phyloP scores from a whole-genome alignment of 331 rosid genomes.

The Rhamnella rubrinervis region DNA sequence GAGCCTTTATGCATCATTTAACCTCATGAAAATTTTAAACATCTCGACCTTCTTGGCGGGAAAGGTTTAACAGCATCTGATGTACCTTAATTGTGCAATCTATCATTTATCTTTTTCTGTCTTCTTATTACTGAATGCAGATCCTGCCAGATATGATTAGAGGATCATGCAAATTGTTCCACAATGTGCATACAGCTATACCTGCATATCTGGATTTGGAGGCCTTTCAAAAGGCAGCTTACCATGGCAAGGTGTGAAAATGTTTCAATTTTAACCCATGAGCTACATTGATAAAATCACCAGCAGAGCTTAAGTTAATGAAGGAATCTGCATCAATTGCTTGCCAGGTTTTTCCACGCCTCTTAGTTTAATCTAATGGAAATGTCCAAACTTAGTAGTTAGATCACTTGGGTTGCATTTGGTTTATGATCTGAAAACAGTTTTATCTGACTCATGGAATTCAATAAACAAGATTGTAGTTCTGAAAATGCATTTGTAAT shows the following conservation, averaged over 20 bases:
- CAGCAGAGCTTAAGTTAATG: constrained; percentile 83
- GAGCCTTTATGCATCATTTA: neutral
- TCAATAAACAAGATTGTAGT: too few species aligned
- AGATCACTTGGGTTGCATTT: neutral
- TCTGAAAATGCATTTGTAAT: too few species aligned
- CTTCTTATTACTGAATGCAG: constrained; percentile 57
- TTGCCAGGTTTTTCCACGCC: constrained; percentile 68
- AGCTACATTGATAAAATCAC: constrained; percentile 72
- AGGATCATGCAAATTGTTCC: constrained; percentile 68
- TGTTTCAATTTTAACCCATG: constrained; percentile 56
- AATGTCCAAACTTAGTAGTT: neutral
- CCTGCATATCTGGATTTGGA: constrained; percentile 66
- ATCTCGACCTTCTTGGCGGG: neutral
- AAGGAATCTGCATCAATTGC: constrained; percentile 88
- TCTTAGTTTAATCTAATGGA: neutral
- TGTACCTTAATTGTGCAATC: neutral
- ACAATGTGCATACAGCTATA: constrained; percentile 65
- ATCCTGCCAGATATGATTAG: constrained; percentile 76
- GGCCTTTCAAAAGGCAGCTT: constrained; percentile 59
- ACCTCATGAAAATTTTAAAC: neutral
- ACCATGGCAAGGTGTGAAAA: constrained; percentile 48
- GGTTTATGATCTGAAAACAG: too few species aligned
- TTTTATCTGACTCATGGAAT: too few species aligned
- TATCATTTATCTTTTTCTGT: constrained; percentile 16
- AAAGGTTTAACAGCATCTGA: constrained; percentile 3